Evolutionary conservation across 2,329 filamentous ascomycete species (phyloP).

Genomic region (Clonostachys chloroleuca): DNA sequence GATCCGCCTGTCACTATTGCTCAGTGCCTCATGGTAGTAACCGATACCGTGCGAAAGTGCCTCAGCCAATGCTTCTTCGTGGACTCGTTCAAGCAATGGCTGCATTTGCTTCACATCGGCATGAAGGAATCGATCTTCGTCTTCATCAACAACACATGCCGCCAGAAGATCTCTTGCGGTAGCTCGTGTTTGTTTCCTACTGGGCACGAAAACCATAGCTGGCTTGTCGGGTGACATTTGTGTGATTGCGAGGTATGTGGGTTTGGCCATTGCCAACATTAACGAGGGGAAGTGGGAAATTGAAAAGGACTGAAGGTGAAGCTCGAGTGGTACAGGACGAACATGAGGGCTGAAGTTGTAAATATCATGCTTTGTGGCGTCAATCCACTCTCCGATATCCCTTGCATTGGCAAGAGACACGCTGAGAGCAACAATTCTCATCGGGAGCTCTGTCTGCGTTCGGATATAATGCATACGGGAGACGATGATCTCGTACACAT

Average conservation of each 20-base stretch:
- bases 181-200: slow-evolving; percentile 83
- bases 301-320: slow-evolving; percentile 92
- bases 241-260: slow-evolving; percentile 82
- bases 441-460: slow-evolving; percentile 75
- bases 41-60: slow-evolving; percentile 91
- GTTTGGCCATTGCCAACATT: slow-evolving; percentile 98
- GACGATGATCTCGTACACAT: slow-evolving; percentile 94
- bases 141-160: slow-evolving; percentile 82
- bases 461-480: slow-evolving; percentile 97
- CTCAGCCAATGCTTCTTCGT: slow-evolving; percentile 83
- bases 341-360: slow-evolving; percentile 97
- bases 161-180: slow-evolving; percentile 84
- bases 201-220: slow-evolving; percentile 87
- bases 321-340: slow-evolving; percentile 81
- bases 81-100: slow-evolving; percentile 76
- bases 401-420: slow-evolving; percentile 90
- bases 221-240: slow-evolving; percentile 88
- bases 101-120: slow-evolving; percentile 76
- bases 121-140: slow-evolving; percentile 92
- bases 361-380: slow-evolving; percentile 94
- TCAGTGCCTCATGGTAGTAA: slow-evolving; percentile 95
- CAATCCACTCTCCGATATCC: slow-evolving; percentile 96
- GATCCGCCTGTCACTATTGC: slow-evolving; percentile 83
- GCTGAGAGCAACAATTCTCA: slow-evolving; percentile 85
- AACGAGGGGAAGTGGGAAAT: slow-evolving; percentile 96